phyloP scores from a whole-genome alignment of 352 stramenopile genomes.

The Globisporangium camurandrum region DNA sequence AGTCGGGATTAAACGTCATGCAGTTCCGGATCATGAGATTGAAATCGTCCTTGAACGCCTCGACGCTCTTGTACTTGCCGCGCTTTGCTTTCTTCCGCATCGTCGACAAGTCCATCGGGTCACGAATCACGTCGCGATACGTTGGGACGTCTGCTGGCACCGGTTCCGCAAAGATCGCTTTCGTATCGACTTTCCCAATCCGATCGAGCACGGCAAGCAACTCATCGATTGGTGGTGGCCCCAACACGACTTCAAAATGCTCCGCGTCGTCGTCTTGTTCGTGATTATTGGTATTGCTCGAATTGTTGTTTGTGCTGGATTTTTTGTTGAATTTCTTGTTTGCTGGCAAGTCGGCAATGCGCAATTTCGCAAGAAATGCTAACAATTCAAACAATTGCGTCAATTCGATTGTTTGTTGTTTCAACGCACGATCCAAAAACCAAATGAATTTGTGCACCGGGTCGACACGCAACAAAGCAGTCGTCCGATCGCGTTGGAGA shows the following conservation, averaged over 20 bases:
- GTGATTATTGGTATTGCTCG: slow-evolving; percentile 12
- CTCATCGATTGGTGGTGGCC: slow-evolving; percentile 61
- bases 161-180: slow-evolving; percentile 78
- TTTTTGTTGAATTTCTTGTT: slow-evolving; percentile 83
- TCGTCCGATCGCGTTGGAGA: slow-evolving; percentile 75
- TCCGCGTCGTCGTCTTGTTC: slow-evolving; percentile 59
- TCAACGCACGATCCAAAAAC: slow-evolving; percentile 76
- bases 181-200: slow-evolving; percentile 66
- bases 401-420: slow-evolving; percentile 65
- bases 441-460: slow-evolving; percentile 87
- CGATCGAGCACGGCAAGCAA: slow-evolving; percentile 71
- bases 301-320: too few species aligned
- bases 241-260: slow-evolving; percentile 72
- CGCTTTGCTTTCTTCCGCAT: slow-evolving; percentile 74
- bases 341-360: slow-evolving; percentile 50
- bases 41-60: slow-evolving; percentile 74
- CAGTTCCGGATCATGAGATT: slow-evolving; percentile 86
- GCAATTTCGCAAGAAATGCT: slow-evolving; percentile 59
- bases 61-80: slow-evolving; percentile 77
- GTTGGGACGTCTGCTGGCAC: slow-evolving; percentile 79
- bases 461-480: slow-evolving; percentile 53
- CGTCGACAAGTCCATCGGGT: slow-evolving; percentile 82
- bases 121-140: slow-evolving; percentile 77
- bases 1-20: slow-evolving; percentile 80
- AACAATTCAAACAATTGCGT: slow-evolving; percentile 66